Conservation (phyloP, 345 rosid species). For the Clausena lansium region DNA sequence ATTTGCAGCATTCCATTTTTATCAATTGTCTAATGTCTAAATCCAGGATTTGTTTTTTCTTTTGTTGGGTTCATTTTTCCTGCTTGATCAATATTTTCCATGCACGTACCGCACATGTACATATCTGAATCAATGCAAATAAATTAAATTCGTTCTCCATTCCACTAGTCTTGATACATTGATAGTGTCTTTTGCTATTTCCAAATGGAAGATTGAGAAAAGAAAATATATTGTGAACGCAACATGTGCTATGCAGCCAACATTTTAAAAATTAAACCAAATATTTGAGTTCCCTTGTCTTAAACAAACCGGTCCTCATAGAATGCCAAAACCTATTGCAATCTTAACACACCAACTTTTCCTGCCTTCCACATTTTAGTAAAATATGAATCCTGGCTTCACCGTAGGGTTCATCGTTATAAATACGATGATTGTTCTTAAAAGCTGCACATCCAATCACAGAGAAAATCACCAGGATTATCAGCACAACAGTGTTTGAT, state of each 20-base stretch:
- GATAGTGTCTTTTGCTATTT: neutral
- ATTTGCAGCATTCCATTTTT: neutral
- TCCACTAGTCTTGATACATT: neutral
- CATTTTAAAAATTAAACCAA: neutral
- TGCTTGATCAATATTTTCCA: neutral
- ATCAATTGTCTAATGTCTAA: neutral
- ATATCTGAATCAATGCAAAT: neutral
- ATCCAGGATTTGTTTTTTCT: neutral
- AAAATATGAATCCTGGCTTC: constrained; percentile 64
- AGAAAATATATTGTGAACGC: neutral
- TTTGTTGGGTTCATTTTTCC: neutral
- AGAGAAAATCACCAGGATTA: constrained; percentile 70
- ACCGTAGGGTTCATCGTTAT: constrained; percentile 75
- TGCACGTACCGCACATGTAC: neutral
- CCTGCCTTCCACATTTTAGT: neutral
- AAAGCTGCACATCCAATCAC: constrained; percentile 77
- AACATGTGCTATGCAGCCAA: constrained; percentile 34
- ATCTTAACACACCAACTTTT: neutral
- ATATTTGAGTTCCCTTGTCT: neutral
- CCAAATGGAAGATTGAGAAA: neutral
- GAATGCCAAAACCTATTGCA: constrained; percentile 9
- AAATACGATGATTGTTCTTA: constrained; percentile 69
- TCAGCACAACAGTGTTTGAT: constrained; percentile 70
- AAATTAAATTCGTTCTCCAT: neutral
- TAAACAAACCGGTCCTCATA: constrained; percentile 10